phyloP scores from a whole-genome alignment of 2,329 filamentous ascomycete genomes.

The Pyricularia grisea region DNA sequence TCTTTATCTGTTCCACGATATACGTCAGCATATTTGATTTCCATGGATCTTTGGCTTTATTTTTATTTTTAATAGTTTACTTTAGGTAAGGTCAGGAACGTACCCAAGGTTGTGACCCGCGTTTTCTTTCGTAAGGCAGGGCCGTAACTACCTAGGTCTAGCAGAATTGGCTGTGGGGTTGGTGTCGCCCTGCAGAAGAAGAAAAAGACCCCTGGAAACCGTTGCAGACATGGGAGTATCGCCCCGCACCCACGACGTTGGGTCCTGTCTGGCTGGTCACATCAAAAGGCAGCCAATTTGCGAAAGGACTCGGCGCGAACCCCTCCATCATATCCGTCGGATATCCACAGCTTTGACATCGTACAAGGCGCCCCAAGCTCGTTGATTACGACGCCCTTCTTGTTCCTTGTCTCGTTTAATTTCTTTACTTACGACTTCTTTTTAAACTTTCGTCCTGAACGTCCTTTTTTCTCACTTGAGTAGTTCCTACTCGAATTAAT shows the following conservation, averaged over 20 bases:
- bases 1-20: no score
- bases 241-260: neutral
- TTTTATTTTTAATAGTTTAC: neutral
- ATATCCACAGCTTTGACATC: conserved; percentile 4
- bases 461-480: no score
- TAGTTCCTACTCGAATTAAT: neutral
- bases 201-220: neutral
- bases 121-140: neutral
- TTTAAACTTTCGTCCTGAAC: neutral
- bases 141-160: neutral
- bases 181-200: neutral
- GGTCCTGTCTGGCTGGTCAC: neutral
- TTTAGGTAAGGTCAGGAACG: no score
- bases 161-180: neutral
- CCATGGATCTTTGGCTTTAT: no score
- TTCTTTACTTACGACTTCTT: neutral
- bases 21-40: no score
- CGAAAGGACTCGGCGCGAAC: neutral
- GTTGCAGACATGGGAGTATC: neutral
- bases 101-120: neutral
- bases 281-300: neutral
- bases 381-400: neutral
- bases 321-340: conserved; percentile 5
- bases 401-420: neutral
- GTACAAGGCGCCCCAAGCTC: neutral